A percentile compares a stretch with the other conserved stretches of the same genome.
Conservation (phyloP, 139 green algal genomes). For the Tetraselmis chui region DNA sequence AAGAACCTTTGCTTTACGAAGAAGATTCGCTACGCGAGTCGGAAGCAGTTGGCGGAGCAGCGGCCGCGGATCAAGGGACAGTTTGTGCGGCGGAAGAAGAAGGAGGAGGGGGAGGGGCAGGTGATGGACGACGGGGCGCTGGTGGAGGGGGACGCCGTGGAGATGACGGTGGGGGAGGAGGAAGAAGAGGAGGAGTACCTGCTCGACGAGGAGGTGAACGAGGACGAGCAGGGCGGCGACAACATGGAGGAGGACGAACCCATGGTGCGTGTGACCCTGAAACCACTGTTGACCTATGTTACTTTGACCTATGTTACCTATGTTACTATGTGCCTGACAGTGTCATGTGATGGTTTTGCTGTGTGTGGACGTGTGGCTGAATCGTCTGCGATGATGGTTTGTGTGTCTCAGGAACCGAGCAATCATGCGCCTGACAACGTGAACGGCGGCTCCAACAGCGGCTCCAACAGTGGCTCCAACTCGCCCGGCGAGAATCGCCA, state of each 20-base stretch:
- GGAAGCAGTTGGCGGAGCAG: slow-evolving; percentile 53
- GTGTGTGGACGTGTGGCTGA: too few species aligned
- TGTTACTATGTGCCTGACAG: too few species aligned
- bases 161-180: slow-evolving; percentile 21
- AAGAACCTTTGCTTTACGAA: slow-evolving; percentile 52
- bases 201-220: background rate
- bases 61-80: slow-evolving; percentile 52
- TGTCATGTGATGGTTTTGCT: too few species aligned
- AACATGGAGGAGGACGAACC: slow-evolving; percentile 10
- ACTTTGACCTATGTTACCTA: too few species aligned
- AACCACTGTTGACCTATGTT: too few species aligned
- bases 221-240: slow-evolving; percentile 8
- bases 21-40: slow-evolving; percentile 61
- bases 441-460: slow-evolving; percentile 22
- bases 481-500: slow-evolving; percentile 27
- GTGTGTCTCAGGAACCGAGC: slow-evolving; percentile 1
- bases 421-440: slow-evolving; percentile 5
- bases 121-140: background rate
- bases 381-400: too few species aligned
- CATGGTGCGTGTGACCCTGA: slow-evolving; percentile 5
- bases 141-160: background rate
- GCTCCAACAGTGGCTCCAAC: slow-evolving; percentile 45
- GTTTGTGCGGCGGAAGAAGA: slow-evolving; percentile 36
- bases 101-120: background rate
- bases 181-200: slow-evolving; percentile 10